Evolutionary conservation across 306 rosid species (phyloP).

Genomic region (Quercus bicolor): DNA sequence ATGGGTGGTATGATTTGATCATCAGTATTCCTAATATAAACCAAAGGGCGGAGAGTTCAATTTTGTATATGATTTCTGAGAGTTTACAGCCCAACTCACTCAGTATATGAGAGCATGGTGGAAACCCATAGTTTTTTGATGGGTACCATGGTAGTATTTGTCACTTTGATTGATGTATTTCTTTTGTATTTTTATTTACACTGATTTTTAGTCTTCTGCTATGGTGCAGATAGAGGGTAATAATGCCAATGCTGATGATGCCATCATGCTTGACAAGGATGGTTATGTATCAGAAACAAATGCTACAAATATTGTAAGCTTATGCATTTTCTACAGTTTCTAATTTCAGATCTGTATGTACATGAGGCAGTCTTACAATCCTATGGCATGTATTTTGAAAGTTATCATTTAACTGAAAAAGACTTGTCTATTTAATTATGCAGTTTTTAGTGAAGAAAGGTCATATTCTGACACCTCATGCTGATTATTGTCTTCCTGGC

Average conservation of each 20-base stretch:
- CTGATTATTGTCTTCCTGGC: constrained; percentile 91
- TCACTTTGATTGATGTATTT: constrained; percentile 2
- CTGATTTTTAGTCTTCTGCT: constrained; percentile 13
- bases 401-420: background rate
- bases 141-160: constrained; percentile 1
- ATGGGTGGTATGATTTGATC: background rate
- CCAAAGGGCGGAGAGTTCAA: background rate
- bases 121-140: background rate
- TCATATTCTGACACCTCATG: constrained; percentile 69
- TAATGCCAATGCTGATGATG: constrained; percentile 77
- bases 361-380: background rate
- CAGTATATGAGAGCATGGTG: background rate
- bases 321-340: constrained; percentile 16
- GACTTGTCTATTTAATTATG: constrained; percentile 10
- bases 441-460: constrained; percentile 83
- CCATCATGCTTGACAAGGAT: constrained; percentile 84
- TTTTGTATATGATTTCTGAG: background rate
- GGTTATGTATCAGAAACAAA: constrained; percentile 86
- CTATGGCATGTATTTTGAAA: background rate
- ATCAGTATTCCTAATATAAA: background rate
- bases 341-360: background rate
- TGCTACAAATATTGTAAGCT: constrained; percentile 80
- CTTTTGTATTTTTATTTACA: constrained; percentile 4
- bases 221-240: constrained; percentile 79
- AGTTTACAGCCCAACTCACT: background rate